A percentile compares a stretch with the other conserved stretches of the same genome.
Conservation (phyloP, 2,329 filamentous ascomycete species). For the Aureobasidium leucospermi region DNA sequence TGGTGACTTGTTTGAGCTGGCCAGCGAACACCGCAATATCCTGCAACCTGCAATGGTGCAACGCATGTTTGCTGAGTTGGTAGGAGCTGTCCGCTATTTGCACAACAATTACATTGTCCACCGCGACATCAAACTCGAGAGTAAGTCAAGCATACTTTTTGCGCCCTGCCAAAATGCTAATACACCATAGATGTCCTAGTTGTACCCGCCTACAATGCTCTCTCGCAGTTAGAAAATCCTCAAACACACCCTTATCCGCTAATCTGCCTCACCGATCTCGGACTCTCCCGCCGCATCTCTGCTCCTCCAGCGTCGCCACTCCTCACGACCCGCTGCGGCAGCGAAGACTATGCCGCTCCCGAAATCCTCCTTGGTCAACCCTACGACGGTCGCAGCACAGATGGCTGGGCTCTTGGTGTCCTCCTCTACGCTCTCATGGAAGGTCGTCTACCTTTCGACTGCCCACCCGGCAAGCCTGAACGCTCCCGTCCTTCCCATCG, state of each 20-base stretch:
- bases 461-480: slow-evolving; percentile 70
- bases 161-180: background rate
- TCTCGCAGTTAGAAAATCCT: slow-evolving; percentile 61
- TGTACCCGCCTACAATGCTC: slow-evolving; percentile 62
- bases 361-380: slow-evolving; percentile 93
- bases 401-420: slow-evolving; percentile 93
- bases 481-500: slow-evolving; percentile 71
- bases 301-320: slow-evolving; percentile 68
- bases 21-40: slow-evolving; percentile 61
- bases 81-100: slow-evolving; percentile 77
- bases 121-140: slow-evolving; percentile 96
- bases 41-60: slow-evolving; percentile 64
- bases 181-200: slow-evolving; percentile 69
- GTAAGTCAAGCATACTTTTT: slow-evolving; percentile 47
- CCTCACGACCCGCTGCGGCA: slow-evolving; percentile 88
- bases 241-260: slow-evolving; percentile 71
- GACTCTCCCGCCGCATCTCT: slow-evolving; percentile 77
- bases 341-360: slow-evolving; percentile 93
- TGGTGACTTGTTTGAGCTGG: slow-evolving; percentile 90
- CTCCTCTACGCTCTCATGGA: slow-evolving; percentile 90
- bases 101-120: slow-evolving; percentile 85
- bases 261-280: slow-evolving; percentile 83
- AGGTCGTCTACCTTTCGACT: slow-evolving; percentile 87
- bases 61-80: slow-evolving; percentile 82
- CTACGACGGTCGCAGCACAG: slow-evolving; percentile 85